Conservation (phyloP, 345 rosid species). For the Carallia pectinifolia region DNA sequence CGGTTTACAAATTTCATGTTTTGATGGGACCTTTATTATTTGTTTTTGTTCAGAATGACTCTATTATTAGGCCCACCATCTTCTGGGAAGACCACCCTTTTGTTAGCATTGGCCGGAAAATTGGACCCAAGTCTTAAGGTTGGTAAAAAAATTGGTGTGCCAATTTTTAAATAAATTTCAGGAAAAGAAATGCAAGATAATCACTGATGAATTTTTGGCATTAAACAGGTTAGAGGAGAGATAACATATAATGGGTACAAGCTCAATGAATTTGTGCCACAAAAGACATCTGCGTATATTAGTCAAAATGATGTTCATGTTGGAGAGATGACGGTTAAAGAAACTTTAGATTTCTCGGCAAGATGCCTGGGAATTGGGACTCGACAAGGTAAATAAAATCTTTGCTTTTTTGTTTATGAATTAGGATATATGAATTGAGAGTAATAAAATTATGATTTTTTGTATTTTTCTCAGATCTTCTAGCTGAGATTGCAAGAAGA, state of each 20-base stretch:
- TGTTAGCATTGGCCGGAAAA: slow-evolving; percentile 69
- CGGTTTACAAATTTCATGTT: no score
- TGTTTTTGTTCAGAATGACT: slow-evolving; percentile 29
- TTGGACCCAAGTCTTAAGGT: slow-evolving; percentile 65
- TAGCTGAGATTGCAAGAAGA: slow-evolving; percentile 70
- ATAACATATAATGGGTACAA: slow-evolving; percentile 9
- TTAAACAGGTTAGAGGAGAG: slow-evolving; percentile 55
- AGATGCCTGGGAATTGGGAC: slow-evolving; percentile 83
- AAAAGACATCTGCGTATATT: slow-evolving; percentile 17
- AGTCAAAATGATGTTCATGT: slow-evolving; percentile 14
- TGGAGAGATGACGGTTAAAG: slow-evolving; percentile 14
- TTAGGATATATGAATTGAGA: neutral
- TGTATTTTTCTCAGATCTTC: slow-evolving; percentile 43
- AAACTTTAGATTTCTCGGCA: slow-evolving; percentile 38
- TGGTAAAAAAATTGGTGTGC: neutral
- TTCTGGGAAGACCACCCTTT: slow-evolving; percentile 79
- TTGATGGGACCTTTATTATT: neutral
- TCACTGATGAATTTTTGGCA: neutral
- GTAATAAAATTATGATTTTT: neutral
- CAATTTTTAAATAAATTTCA: no score
- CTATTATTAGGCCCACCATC: slow-evolving; percentile 84
- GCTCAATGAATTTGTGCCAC: slow-evolving; percentile 13
- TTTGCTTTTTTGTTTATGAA: neutral
- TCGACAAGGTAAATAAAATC: slow-evolving; percentile 55
- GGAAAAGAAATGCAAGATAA: neutral